These are phyloP conservation scores for Carex myosuroides DNA, from an alignment of 176 grass and related monocot genomes.

Conservation along the genomic window DNA sequence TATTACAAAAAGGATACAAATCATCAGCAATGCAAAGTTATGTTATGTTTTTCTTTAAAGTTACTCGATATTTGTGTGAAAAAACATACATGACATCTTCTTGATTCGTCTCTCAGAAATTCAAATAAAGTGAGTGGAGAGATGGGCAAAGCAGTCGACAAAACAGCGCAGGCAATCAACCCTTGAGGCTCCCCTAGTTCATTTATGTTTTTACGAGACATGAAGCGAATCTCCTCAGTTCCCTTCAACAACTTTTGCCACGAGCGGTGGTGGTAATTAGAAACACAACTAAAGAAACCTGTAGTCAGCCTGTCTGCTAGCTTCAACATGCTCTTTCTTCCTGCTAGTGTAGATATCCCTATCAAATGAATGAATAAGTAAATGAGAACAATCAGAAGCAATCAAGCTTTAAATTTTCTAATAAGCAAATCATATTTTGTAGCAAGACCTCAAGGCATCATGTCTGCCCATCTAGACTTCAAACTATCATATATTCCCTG, in stretches of 20 bases:
- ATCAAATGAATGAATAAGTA: not conserved
- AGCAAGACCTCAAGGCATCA: not conserved
- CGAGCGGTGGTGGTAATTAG: conserved; percentile 29
- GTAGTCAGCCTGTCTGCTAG: conserved; percentile 61
- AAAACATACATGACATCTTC: conserved; percentile 37
- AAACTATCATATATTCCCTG: not conserved
- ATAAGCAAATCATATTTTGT: not conserved
- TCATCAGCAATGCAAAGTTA: not conserved
- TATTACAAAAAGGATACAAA: not conserved
- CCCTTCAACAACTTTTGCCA: conserved; percentile 35
- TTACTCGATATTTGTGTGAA: not conserved
- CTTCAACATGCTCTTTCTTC: conserved; percentile 77
- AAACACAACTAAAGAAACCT: conserved; percentile 39
- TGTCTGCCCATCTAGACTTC: too few species aligned
- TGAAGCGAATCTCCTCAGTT: conserved; percentile 37
- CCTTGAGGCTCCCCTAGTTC: conserved; percentile 68
- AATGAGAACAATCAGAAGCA: not conserved
- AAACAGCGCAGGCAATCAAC: conserved; percentile 49
- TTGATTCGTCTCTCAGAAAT: conserved; percentile 52
- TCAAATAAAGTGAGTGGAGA: conserved; percentile 30
- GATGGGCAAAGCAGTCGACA: conserved; percentile 58
- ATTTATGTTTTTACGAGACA: conserved; percentile 33
- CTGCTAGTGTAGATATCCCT: conserved; percentile 64
- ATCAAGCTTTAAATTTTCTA: not conserved
- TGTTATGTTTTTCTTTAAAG: not conserved